These are phyloP conservation scores for Podospora pseudopauciseta DNA, from an alignment of 495 filamentous ascomycete genomes.

Conservation along the genomic window DNA sequence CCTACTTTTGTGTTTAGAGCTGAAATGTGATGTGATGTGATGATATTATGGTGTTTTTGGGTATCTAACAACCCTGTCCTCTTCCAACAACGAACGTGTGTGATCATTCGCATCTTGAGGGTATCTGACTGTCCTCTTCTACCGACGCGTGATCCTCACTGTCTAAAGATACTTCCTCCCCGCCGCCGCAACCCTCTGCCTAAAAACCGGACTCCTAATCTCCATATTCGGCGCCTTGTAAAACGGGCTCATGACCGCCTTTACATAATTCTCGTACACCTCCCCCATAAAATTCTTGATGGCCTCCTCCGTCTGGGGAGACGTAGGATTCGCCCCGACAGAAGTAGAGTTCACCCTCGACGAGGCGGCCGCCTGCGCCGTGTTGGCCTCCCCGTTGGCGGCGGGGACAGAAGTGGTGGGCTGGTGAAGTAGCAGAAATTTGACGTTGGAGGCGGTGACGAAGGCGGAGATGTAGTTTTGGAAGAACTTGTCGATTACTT, in stretches of 20 bases:
- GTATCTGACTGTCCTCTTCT: too few species aligned
- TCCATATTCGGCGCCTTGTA: conserved; percentile 70
- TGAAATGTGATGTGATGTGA: background rate
- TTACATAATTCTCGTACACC: conserved; percentile 91
- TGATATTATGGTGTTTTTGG: background rate
- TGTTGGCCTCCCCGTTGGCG: background rate
- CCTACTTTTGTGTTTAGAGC: background rate
- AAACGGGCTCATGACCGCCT: conserved; percentile 97
- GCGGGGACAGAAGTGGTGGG: conserved; percentile 47
- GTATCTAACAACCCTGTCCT: background rate
- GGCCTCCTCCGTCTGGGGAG: conserved; percentile 87
- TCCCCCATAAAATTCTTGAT: conserved; percentile 90
- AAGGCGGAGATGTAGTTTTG: conserved; percentile 88
- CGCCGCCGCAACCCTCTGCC: conserved; percentile 71
- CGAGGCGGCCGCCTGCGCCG: background rate
- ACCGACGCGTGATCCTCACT: background rate
- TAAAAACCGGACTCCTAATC: conserved; percentile 81
- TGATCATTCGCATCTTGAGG: background rate
- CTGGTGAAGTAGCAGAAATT: conserved; percentile 88
- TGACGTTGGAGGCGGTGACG: conserved; percentile 75
- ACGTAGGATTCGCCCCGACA: conserved; percentile 76
- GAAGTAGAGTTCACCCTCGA: conserved; percentile 54
- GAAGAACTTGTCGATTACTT: conserved; percentile 90
- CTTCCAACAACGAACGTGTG: background rate
- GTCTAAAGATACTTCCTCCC: conserved; percentile 82